Base-by-base conservation (phyloP, 2,329 filamentous ascomycete species). In the Aspergillus eucalypticola region DNA sequence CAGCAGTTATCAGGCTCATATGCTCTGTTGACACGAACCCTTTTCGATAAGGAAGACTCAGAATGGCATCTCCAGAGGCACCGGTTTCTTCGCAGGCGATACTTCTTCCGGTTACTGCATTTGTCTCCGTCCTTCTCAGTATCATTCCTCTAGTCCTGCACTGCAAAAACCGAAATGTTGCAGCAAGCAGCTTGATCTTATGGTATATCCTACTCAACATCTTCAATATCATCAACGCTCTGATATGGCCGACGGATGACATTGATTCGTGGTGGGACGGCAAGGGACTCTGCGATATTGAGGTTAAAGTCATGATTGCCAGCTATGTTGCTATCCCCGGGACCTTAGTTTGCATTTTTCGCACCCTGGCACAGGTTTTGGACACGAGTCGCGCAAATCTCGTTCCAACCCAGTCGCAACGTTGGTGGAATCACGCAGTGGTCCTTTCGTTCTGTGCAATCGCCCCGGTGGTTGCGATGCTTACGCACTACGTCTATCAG, bases 241-340 rank as follows among this genome's bases (percentile, higher is more conserved):
- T 88, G 53, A 81, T 90, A 61, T 91, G 88, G 88, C 81, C 83
- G 0, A 83, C 79, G 7, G 84, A 88, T 64, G 76, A 88, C 64
- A 67, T 83, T 11, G 39, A 68, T 0, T 71, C 75, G 5, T 86
- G 84, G 82, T 90, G 82, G 81, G 73, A 81, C 60, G 88, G 88
- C 4, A 68, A 71, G 5, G 82, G 81, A 2, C 82, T 88, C 60
- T 91, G 88, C 73, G 88, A 91, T 70, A 75, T 90, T 52, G 81
- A 89, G 65, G 78, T 82, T 56, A 86, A 87, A 62, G 67, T 90
- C 35, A 79, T 83, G 60, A 77, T 84, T 23, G 85, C 82, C 3
- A 75, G 79, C 8, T 78, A 79, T 17, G 78, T 85, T 1, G 85
- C 81, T 1, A 72, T 86, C 15, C 77, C 84, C 3, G 82, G 83